phyloP scores from a whole-genome alignment of 2,329 filamentous ascomycete genomes.

The Periconia sp. region DNA sequence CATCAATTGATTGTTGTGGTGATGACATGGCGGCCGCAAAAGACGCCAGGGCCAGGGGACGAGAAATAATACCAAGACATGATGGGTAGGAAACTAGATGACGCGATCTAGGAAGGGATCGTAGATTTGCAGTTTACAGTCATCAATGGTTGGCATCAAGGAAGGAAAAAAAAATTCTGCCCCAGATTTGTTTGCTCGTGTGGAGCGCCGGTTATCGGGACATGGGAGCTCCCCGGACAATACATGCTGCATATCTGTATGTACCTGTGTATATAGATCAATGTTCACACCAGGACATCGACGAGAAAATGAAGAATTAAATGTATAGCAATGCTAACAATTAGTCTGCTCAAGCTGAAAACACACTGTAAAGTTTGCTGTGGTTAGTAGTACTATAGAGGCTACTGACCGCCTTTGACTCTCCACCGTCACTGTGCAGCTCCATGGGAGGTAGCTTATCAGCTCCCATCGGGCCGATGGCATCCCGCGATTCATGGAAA shows the following conservation, averaged over 20 bases:
- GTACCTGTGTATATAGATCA: no score
- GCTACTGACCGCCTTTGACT: slow-evolving; percentile 15
- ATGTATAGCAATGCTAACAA: no score
- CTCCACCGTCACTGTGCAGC: no score
- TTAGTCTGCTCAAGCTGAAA: no score
- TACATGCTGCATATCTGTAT: no score
- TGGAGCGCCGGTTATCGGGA: slow-evolving; percentile 16
- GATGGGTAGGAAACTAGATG: not conserved
- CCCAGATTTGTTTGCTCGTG: not conserved
- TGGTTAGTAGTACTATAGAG: not conserved
- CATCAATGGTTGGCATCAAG: not conserved
- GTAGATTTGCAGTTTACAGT: not conserved
- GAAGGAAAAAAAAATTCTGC: slow-evolving; percentile 4
- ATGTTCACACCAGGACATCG: no score
- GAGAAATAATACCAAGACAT: no score
- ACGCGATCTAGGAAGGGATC: not conserved
- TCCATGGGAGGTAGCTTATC: slow-evolving; percentile 30
- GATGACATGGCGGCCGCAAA: no score
- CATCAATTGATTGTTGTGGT: not conserved
- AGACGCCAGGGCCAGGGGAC: no score
- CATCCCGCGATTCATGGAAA: slow-evolving; percentile 28
- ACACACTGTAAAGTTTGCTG: no score
- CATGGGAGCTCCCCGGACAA: no score
- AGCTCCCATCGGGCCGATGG: slow-evolving; percentile 33
- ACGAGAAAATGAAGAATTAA: no score